Base-by-base conservation (phyloP, 768 basidiomycete genomes). In the Rhizopogon sp. region DNA sequence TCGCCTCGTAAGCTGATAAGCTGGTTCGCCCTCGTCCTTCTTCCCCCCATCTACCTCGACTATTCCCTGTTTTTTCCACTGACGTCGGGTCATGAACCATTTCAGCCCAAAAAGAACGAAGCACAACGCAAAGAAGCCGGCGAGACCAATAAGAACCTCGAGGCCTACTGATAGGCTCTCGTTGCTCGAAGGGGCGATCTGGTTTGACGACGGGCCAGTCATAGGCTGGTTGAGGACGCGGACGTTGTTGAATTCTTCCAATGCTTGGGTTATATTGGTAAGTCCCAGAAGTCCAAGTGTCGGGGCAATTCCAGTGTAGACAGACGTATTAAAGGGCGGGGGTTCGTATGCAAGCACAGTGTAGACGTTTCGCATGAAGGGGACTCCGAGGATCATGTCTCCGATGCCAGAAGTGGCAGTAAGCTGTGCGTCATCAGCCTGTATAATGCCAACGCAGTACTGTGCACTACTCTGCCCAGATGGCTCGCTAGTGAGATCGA, bases 381-480 rank as follows among this genome's bases (percentile, higher is more conserved):
- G 83, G 0, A 89, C 85, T 40, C 88, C 90, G 39, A 92, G 82
- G 55, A 92, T 75, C 71, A 92, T 84, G 66, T 91, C 89, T 1
- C 80, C 83, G 16, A 81, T 70, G 13, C 57, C 60, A 3, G 72
- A 67, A 14, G 60, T 54, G 0, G 74, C 59, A 2, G 61, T 64
- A 43, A 88, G 75, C 13, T 69, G 60, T 9, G 68, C 56, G 41
- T 79, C 76, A 14, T 75, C 78, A 25, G 80, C 65, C 62, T 90
- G 88, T 59, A 91, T 87, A 44, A 88, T 69, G 16, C 89, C 89
- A 1, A 79, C 69, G 70, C 89, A 91, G 59, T 60, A 60, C 6
- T 72, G 66, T 6, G 80, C 70, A 9, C 66, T 62, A 25, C 79
- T 74, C 53, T 76, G 72, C 8, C 69, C 60, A 0, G 70, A 64